phyloP scores from a whole-genome alignment of 768 basidiomycete species.

The Termitomyces sp. region DNA sequence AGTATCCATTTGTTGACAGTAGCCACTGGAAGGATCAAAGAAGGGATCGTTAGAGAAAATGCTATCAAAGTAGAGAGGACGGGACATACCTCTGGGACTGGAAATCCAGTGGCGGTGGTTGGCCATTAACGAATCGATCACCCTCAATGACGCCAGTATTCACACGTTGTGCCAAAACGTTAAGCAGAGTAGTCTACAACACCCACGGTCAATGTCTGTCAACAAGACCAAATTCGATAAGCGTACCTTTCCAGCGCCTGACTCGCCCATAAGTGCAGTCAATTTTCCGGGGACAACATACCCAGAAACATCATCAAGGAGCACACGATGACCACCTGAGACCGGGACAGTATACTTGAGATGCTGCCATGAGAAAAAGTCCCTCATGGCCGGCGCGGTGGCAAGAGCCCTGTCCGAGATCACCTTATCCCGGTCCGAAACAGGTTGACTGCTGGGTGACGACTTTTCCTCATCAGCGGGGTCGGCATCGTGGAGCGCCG shows the following conservation, averaged over 20 bases:
- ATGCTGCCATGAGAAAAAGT: constrained; percentile 79
- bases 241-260: constrained; percentile 36
- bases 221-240: constrained; percentile 8
- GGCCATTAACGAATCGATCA: constrained; percentile 51
- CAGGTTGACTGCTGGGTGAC: not conserved
- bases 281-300: constrained; percentile 79
- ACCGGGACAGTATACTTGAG: constrained; percentile 62
- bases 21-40: constrained; percentile 45
- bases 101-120: constrained; percentile 48
- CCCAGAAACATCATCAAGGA: constrained; percentile 72
- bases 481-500: constrained; percentile 23
- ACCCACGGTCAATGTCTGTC: too few relatives aligned
- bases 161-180: constrained; percentile 48
- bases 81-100: constrained; percentile 47
- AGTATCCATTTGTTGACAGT: constrained; percentile 83
- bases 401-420: constrained; percentile 26
- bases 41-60: not conserved
- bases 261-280: constrained; percentile 71
- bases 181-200: constrained; percentile 46
- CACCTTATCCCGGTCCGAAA: constrained; percentile 14
- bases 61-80: not conserved
- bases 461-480: constrained; percentile 33
- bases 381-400: constrained; percentile 37
- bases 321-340: constrained; percentile 34
- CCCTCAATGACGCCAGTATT: constrained; percentile 43